Conservation (phyloP, 2,329 filamentous ascomycete genomes). For the Neocucurbitaria cava region DNA sequence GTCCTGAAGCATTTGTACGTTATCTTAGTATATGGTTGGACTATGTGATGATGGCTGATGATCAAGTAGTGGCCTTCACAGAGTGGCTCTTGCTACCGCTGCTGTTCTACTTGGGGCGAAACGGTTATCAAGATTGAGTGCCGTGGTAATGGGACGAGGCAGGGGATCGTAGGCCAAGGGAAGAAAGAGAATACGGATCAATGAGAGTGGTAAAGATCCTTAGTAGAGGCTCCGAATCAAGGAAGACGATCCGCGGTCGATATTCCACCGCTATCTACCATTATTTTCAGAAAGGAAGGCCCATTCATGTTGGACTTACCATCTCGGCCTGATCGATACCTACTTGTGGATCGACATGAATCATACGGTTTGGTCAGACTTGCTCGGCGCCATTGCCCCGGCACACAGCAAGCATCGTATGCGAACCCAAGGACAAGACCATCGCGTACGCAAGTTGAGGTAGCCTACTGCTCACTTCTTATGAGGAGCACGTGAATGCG, state of each 20-base stretch:
- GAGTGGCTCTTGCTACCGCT: background rate
- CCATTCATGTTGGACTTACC: background rate
- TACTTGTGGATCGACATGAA: background rate
- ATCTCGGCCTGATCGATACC: background rate
- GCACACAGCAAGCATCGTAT: background rate
- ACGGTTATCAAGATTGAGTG: background rate
- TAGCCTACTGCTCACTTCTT: too few relatives aligned
- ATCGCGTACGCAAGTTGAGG: too few relatives aligned
- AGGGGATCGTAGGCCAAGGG: background rate
- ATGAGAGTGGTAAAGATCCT: background rate
- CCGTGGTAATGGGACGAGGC: background rate
- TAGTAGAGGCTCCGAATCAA: background rate
- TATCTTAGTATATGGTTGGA: background rate
- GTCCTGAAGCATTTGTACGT: constrained; percentile 16
- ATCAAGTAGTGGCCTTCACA: background rate
- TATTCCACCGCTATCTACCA: background rate
- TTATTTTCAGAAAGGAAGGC: background rate
- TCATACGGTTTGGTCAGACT: background rate
- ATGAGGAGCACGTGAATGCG: background rate
- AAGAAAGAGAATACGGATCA: background rate
- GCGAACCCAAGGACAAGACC: background rate
- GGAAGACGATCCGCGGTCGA: background rate
- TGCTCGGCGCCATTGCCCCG: background rate
- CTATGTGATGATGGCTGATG: background rate
- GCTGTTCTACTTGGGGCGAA: background rate